Percentiles rank a stretch among this genome's conserved stretches.
phyloP scores from a whole-genome alignment of 2,329 filamentous ascomycete species.

The Arthrobotrys megalospora region DNA sequence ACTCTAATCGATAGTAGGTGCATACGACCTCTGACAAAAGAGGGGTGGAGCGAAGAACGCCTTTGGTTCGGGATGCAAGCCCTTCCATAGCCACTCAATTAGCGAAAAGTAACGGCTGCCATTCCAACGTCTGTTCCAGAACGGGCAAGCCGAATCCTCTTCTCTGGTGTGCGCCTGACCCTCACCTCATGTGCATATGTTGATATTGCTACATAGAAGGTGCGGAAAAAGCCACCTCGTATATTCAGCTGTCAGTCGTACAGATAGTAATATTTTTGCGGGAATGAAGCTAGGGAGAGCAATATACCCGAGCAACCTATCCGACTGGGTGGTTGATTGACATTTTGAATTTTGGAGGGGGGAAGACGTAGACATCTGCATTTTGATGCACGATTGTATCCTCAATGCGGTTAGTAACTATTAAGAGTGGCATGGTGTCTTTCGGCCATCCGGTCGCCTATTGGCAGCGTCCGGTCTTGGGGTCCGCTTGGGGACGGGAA shows the following conservation, averaged over 20 bases:
- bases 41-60: background rate
- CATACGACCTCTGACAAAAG: background rate
- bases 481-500: conserved; percentile 17
- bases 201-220: background rate
- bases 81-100: conserved; percentile 7
- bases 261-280: conserved; percentile 9
- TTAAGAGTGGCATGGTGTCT: conserved; percentile 18
- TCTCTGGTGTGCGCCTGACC: conserved; percentile 13
- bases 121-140: conserved; percentile 6
- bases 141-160: conserved; percentile 38
- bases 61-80: conserved; percentile 16
- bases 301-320: conserved; percentile 31
- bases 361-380: conserved; percentile 5
- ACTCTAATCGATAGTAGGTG: conserved; percentile 15
- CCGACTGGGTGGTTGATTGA: conserved; percentile 7
- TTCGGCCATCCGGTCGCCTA: conserved; percentile 2
- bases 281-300: conserved; percentile 11
- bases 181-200: background rate
- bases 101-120: conserved; percentile 24
- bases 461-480: conserved; percentile 15
- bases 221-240: conserved; percentile 15
- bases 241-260: conserved; percentile 26
- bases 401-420: background rate
- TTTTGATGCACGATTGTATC: background rate
- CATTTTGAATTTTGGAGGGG: background rate